phyloP scores from a whole-genome alignment of 345 rosid species.

The Rhodomyrtus tomentosa region DNA sequence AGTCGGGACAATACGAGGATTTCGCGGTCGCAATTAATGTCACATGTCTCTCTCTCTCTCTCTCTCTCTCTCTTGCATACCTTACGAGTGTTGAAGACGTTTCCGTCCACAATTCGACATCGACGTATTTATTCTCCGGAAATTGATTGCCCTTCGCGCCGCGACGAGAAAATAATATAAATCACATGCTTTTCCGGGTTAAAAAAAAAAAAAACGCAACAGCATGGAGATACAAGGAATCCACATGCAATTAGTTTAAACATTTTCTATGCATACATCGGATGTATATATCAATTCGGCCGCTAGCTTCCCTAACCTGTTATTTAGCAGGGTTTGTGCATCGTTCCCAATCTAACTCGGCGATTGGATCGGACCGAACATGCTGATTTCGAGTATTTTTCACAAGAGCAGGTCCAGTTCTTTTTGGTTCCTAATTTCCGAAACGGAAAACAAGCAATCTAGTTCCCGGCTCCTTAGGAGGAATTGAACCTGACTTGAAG shows the following conservation, averaged over 20 bases:
- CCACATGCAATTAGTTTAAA: background rate
- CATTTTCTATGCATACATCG: background rate
- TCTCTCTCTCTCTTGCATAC: background rate
- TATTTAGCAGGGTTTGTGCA: background rate
- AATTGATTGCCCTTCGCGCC: background rate
- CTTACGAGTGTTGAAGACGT: background rate
- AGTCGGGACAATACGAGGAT: background rate
- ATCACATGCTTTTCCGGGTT: background rate
- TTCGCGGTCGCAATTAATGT: background rate
- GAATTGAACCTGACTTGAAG: background rate
- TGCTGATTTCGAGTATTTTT: rapidly evolving
- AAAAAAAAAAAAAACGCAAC: no score
- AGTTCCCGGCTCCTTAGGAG: background rate
- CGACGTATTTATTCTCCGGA: background rate
- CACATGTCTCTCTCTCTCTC: no score
- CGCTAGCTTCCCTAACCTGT: background rate
- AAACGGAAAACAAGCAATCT: no score
- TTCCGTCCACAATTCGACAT: background rate
- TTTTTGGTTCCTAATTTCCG: no score
- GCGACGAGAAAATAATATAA: background rate
- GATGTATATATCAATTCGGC: background rate
- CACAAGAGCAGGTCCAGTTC: no score
- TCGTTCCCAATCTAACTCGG: rapidly evolving
- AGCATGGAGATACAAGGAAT: background rate
- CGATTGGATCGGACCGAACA: rapidly evolving